Base-by-base conservation (phyloP, 495 filamentous ascomycete genomes). In the Penicillium waksmanii region DNA sequence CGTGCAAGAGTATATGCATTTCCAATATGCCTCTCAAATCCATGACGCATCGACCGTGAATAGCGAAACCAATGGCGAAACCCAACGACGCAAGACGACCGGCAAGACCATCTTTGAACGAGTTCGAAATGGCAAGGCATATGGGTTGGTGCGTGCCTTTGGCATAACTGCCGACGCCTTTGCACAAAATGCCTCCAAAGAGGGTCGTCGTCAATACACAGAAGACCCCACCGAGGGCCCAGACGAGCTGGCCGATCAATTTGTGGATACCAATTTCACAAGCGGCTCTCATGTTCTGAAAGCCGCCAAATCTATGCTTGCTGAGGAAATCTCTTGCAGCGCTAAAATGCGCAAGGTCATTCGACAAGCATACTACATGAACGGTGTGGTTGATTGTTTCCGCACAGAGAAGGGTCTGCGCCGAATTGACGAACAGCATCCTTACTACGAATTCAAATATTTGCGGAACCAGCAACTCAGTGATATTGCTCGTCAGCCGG, bases 391-490 rank as follows among this genome's bases (percentile, higher is more conserved):
- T 53, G 91, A 93, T 73, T 95, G 93, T 67, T 85, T 85, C 60
- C 87, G 93, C 52, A 98, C 95, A 9, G 93, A 97, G 48, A 98
- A 97, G 70, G 95, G 95, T 27, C 79, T 96, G n/a, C 88, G 88
- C 35, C 89, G 89, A 66, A 98, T 98, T 65, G 94, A 97, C 60
- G 96, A 98, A 51, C 86, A 96, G 35, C 91, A 97, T 67, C 92
- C 91, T 0, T 98, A 95, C 73, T 97, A 97, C 71, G 95, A 97
- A 71, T 93, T 98, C 77, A 98, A 98, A 66, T 98, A 98, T 60
- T 86, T 98, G 17, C 84, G 90, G 38, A 90, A 95, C 64, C 92
- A 96, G 68, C 89, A 87, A 47, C 84, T 97, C 53, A 78, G 77
- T 35, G 88, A 95, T 58, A 85, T 98, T 60, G 90, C 91, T 7